phyloP scores from a whole-genome alignment of 1,284 basidiomycete genomes.

The Lentinula novae-zelandiae region DNA sequence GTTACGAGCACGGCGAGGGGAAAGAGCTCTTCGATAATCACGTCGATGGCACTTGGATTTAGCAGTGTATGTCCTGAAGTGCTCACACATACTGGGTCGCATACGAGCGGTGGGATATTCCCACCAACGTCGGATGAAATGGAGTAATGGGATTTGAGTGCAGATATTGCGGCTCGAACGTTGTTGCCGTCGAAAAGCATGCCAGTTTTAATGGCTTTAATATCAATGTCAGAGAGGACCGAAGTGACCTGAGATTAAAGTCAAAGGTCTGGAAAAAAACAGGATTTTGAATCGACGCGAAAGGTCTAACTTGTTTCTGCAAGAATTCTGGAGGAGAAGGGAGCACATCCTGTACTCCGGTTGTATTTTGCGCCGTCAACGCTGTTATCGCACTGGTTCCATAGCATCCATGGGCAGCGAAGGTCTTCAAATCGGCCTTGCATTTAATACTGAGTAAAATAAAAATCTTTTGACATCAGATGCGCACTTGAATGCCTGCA shows the following conservation, averaged over 20 bases:
- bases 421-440: conserved; percentile 84
- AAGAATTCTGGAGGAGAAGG: conserved; percentile 67
- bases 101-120: conserved; percentile 56
- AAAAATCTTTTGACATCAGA: not conserved
- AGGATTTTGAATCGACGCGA: not conserved
- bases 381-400: conserved; percentile 89
- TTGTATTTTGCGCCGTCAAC: conserved; percentile 89
- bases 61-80: conserved; percentile 87
- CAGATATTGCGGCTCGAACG: conserved; percentile 39
- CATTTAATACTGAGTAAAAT: not conserved
- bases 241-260: conserved; percentile 54
- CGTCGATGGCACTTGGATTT: conserved; percentile 59
- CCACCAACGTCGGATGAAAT: not conserved
- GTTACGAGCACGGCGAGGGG: conserved; percentile 78
- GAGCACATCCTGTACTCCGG: conserved; percentile 75
- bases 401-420: conserved; percentile 78
- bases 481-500: conserved; percentile 80
- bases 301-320: conserved; percentile 55
- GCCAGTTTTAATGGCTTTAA: conserved; percentile 85
- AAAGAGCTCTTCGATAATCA: conserved; percentile 62
- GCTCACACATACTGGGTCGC: conserved; percentile 92
- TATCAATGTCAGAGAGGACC: conserved; percentile 73
- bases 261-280: conserved; percentile 6
- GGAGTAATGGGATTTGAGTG: conserved; percentile 37
- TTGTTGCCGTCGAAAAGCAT: conserved; percentile 70